Conservation (phyloP, 495 filamentous ascomycete species). For the Aspergillus heteromorphus region DNA sequence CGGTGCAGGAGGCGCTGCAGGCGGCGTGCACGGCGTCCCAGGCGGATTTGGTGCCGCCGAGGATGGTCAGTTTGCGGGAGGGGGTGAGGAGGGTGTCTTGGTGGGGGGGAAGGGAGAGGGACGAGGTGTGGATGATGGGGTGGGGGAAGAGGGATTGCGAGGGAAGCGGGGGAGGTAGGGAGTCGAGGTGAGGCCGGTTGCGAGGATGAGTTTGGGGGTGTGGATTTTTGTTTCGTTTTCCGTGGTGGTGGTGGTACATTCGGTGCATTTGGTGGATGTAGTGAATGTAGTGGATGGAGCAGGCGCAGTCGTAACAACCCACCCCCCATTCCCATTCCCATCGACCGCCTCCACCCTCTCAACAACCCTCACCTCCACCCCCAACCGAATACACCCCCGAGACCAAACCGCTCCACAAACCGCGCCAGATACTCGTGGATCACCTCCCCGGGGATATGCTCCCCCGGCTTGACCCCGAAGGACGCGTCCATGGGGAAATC, state of each 20-base stretch:
- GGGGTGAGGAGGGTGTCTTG: constrained; percentile 30
- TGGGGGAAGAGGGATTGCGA: constrained; percentile 46
- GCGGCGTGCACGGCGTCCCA: constrained; percentile 73
- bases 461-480: constrained; percentile 53
- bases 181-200: constrained; percentile 63
- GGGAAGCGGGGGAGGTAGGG: constrained; percentile 48
- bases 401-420: constrained; percentile 55
- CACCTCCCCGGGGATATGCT: constrained; percentile 65
- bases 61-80: constrained; percentile 36
- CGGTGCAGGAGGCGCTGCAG: constrained; percentile 56
- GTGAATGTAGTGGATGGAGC: background rate
- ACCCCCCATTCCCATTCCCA: too few relatives aligned
- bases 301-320: too few relatives aligned
- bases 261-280: too few relatives aligned
- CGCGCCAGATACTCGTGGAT: constrained; percentile 61
- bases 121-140: constrained; percentile 60
- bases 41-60: constrained; percentile 70
- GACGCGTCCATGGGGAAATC: constrained; percentile 67
- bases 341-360: too few relatives aligned
- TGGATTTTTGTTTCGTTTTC: constrained; percentile 21
- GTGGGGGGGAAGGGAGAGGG: constrained; percentile 48
- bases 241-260: background rate
- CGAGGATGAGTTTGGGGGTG: constrained; percentile 59
- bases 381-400: constrained; percentile 49
- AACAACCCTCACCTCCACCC: constrained; percentile 41